These are phyloP conservation scores for Diaporthe citriasiana DNA, from an alignment of 2,329 filamentous ascomycete genomes.

Conservation along the genomic window DNA sequence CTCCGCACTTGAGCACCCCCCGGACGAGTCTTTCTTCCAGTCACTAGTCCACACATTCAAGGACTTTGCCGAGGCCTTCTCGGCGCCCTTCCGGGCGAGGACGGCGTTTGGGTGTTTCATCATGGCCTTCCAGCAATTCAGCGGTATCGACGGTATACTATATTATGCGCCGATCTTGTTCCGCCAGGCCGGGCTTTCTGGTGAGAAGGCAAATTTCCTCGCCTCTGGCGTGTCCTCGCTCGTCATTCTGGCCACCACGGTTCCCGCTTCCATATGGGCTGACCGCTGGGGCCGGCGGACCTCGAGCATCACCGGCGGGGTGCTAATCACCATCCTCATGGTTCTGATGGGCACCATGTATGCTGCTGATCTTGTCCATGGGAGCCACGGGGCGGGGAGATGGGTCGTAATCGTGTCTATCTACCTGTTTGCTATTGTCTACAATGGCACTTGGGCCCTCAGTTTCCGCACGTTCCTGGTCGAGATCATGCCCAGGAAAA, in stretches of 20 bases:
- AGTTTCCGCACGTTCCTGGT: slow-evolving; percentile 66
- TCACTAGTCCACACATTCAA: slow-evolving; percentile 31
- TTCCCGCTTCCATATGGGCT: slow-evolving; percentile 67
- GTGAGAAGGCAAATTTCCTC: slow-evolving; percentile 66
- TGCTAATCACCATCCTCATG: slow-evolving; percentile 65
- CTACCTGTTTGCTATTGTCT: slow-evolving; percentile 63
- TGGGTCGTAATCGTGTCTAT: slow-evolving; percentile 67
- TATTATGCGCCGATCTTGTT: slow-evolving; percentile 73
- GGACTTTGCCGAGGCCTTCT: slow-evolving; percentile 47
- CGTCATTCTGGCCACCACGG: slow-evolving; percentile 66
- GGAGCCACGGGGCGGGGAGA: slow-evolving; percentile 54
- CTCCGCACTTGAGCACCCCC: slow-evolving; percentile 46
- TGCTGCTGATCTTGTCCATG: slow-evolving; percentile 57
- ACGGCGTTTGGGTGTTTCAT: slow-evolving; percentile 69
- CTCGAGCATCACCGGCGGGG: slow-evolving; percentile 66
- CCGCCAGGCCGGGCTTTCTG: slow-evolving; percentile 69
- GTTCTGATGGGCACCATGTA: slow-evolving; percentile 67
- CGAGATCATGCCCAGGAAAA: slow-evolving; percentile 69
- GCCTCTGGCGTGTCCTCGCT: slow-evolving; percentile 72
- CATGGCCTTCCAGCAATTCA: slow-evolving; percentile 71
- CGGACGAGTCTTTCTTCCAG: slow-evolving; percentile 47
- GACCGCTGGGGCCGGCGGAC: slow-evolving; percentile 70
- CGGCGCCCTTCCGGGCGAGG: slow-evolving; percentile 56
- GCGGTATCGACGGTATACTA: slow-evolving; percentile 71
- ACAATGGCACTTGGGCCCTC: slow-evolving; percentile 66